Evolutionary conservation across 2,329 filamentous ascomycete genomes (phyloP), one percentile per base, ranked within the genome.

Genomic region (Pseudogymnoascus sp.): DNA sequence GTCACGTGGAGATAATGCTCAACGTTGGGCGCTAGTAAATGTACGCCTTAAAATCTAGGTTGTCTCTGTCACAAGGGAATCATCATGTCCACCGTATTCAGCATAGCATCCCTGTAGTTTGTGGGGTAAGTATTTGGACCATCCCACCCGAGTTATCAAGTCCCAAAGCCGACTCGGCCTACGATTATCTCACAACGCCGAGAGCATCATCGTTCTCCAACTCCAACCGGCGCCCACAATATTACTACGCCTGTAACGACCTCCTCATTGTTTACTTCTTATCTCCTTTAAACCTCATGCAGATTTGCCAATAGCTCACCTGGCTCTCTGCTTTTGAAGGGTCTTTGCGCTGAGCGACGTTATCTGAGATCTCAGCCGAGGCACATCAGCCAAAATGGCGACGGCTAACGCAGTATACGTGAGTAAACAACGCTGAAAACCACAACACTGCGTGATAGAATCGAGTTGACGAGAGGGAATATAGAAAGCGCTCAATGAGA

Each of bases 401-500:
- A 42, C 59, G 36, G 59, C 25, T 42, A 60, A 60, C 11, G 36
- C 59, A 7, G 25, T 60, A 14, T 60, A 60, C 38, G 59, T 60
- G 25, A 40, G 34, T 60, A 60, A 60, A 60, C 36, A 40, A 60
- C 59, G 38, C 7, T 14, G 59, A 60, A 40, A 40, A 25, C 38
- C 38, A 28, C 36, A 31, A 60, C 59, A 28, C 38, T n/a, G 40
- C 14, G 36, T 60, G 59, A 60, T 60, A 18, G 67, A 59, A 71
- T 65, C 28, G 23, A 10, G 36, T 8, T 14, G 2, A 16, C 5
- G 16, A 37, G 31, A 18, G 11, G 40, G 10, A 4, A 12, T 36
- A 66, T 65, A 74, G 73, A 72, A 65, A 68, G 69, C 69, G n/a
- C 78, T 93, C 70, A 91, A 96, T 78, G 83, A 84, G 69, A 82